Conservation (phyloP, 768 basidiomycete species). For the Mycena amicta region DNA sequence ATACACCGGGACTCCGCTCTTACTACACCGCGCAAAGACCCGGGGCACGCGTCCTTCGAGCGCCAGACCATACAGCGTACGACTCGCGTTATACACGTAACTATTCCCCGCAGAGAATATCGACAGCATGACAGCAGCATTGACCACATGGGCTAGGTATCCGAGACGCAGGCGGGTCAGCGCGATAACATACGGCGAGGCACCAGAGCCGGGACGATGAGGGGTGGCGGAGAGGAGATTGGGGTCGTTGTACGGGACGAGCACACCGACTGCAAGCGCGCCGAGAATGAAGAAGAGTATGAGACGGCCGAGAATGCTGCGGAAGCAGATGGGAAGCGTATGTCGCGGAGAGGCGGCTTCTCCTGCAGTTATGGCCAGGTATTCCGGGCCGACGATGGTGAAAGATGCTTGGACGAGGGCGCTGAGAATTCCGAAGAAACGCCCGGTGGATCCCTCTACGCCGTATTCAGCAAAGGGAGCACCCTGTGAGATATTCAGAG, state of each 20-base stretch:
- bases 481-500: slow-evolving; percentile 43
- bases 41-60: slow-evolving; percentile 61
- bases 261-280: slow-evolving; percentile 69
- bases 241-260: slow-evolving; percentile 74
- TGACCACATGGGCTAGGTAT: slow-evolving; percentile 67
- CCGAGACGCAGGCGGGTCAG: slow-evolving; percentile 69
- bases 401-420: slow-evolving; percentile 55
- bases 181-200: slow-evolving; percentile 86
- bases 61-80: slow-evolving; percentile 57
- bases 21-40: slow-evolving; percentile 54
- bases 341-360: slow-evolving; percentile 72
- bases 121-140: slow-evolving; percentile 66
- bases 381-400: slow-evolving; percentile 37
- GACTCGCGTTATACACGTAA: slow-evolving; percentile 60
- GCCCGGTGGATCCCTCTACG: slow-evolving; percentile 51
- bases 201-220: slow-evolving; percentile 56
- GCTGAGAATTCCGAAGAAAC: slow-evolving; percentile 63
- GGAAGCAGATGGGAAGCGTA: slow-evolving; percentile 70
- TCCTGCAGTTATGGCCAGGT: slow-evolving; percentile 62
- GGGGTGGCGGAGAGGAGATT: slow-evolving; percentile 55
- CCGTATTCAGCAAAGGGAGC: slow-evolving; percentile 63
- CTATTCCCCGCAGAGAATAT: slow-evolving; percentile 77
- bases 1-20: slow-evolving; percentile 58
- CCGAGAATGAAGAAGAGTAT: slow-evolving; percentile 77
- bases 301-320: slow-evolving; percentile 74